These are phyloP conservation scores for Blastomyces gilchristii DNA, from an alignment of 2,329 filamentous ascomycete genomes.

Conservation along the genomic window DNA sequence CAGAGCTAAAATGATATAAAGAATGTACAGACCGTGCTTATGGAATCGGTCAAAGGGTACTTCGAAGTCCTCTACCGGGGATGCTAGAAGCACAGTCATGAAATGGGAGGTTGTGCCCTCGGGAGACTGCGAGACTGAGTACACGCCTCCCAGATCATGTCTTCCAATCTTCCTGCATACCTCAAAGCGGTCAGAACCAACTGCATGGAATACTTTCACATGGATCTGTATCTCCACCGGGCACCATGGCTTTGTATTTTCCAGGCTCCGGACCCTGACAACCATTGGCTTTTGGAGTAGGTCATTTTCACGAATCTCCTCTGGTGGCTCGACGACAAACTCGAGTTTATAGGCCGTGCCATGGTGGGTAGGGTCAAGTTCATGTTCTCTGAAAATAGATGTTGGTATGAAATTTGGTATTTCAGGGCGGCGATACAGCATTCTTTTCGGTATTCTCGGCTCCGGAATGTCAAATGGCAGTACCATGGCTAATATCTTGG, in stretches of 20 bases:
- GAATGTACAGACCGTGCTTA: neutral
- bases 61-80: neutral
- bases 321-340: neutral
- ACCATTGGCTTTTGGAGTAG: neutral
- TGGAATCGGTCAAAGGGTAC: neutral
- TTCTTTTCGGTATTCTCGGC: neutral
- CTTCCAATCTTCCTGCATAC: neutral
- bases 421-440: neutral
- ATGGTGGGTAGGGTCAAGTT: neutral
- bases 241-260: neutral
- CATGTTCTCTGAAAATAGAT: neutral
- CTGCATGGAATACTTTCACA: neutral
- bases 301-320: neutral
- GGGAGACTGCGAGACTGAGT: neutral
- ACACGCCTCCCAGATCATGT: neutral
- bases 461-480: neutral
- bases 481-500: neutral
- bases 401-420: neutral
- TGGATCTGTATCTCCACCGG: neutral
- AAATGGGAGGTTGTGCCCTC: neutral
- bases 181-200: neutral
- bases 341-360: neutral
- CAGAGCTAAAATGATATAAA: neutral
- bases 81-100: neutral
- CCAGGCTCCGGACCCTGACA: neutral